phyloP scores from a whole-genome alignment of 345 rosid species.

The Populus deltoides region DNA sequence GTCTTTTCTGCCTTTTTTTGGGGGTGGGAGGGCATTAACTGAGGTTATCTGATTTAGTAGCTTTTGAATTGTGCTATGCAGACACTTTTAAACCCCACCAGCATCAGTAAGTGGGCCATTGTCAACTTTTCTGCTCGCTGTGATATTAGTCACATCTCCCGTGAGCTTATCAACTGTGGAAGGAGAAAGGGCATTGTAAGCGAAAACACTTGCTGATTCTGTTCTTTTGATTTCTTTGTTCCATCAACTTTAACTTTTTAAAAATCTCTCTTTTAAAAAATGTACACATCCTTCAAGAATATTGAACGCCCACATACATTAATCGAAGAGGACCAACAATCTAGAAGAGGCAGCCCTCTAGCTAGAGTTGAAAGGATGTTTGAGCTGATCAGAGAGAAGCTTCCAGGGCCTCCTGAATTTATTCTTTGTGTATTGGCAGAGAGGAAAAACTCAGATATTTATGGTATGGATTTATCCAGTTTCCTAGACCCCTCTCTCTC shows the following conservation, averaged over 20 bases:
- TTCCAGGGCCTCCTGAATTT: conserved; percentile 54
- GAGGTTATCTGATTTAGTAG: background rate
- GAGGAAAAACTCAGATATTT: conserved; percentile 72
- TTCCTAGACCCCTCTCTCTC: conserved; percentile 4
- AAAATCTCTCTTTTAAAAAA: conserved; percentile 8
- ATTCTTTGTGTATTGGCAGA: conserved; percentile 80
- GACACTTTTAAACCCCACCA: conserved; percentile 49
- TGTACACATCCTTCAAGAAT: conserved; percentile 31
- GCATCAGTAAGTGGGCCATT: conserved; percentile 60
- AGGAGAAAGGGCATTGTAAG: conserved; percentile 84
- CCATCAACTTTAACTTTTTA: background rate
- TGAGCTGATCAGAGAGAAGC: conserved; percentile 51
- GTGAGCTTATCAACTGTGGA: conserved; percentile 70
- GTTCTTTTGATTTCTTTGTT: background rate
- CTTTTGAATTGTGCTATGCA: conserved; percentile 24
- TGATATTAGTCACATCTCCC: conserved; percentile 62
- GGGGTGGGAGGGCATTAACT: too few species aligned
- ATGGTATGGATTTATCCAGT: conserved; percentile 46
- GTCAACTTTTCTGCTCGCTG: conserved; percentile 92
- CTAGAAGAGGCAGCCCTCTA: conserved; percentile 45
- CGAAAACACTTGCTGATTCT: conserved; percentile 15
- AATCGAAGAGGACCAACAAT: conserved; percentile 69
- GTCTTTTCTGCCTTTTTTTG: background rate
- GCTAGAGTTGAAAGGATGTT: conserved; percentile 80
- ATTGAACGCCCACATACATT: conserved; percentile 70